These are phyloP conservation scores for Ajuga reptans DNA, from an alignment of 305 asterid genomes.

Conservation along the genomic window DNA sequence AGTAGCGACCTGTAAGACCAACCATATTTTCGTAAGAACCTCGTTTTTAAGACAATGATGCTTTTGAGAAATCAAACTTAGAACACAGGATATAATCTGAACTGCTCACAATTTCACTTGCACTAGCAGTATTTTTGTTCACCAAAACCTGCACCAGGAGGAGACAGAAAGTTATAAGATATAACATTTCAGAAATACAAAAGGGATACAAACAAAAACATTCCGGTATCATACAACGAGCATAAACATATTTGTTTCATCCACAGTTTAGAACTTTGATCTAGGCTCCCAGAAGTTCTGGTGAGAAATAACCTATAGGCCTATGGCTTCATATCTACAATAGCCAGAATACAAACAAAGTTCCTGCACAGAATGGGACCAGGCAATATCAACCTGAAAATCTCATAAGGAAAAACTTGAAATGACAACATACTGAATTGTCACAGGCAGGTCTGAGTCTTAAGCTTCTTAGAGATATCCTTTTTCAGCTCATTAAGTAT, in stretches of 20 bases:
- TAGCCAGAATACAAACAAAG: not conserved
- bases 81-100: conserved; percentile 19
- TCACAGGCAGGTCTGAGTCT: not conserved
- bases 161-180: not conserved
- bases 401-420: no score
- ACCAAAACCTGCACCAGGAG: conserved; percentile 76
- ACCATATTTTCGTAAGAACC: conserved; percentile 5
- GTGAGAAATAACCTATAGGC: no score
- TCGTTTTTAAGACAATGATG: conserved; percentile 1
- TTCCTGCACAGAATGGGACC: not conserved
- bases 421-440: not conserved
- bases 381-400: not conserved
- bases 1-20: conserved; percentile 75
- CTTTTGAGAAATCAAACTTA: conserved; percentile 3
- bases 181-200: not conserved
- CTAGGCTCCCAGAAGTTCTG: no score
- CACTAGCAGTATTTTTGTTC: conserved; percentile 92
- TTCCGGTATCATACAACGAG: not conserved
- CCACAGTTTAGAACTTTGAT: no score
- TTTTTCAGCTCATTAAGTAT: no score
- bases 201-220: not conserved
- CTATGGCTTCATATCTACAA: not conserved
- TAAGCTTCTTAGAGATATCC: not conserved
- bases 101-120: conserved; percentile 94
- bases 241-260: not conserved